Evolutionary conservation across 768 basidiomycete genomes (phyloP).

Genomic region (Tylopilus cervinicoccineus): DNA sequence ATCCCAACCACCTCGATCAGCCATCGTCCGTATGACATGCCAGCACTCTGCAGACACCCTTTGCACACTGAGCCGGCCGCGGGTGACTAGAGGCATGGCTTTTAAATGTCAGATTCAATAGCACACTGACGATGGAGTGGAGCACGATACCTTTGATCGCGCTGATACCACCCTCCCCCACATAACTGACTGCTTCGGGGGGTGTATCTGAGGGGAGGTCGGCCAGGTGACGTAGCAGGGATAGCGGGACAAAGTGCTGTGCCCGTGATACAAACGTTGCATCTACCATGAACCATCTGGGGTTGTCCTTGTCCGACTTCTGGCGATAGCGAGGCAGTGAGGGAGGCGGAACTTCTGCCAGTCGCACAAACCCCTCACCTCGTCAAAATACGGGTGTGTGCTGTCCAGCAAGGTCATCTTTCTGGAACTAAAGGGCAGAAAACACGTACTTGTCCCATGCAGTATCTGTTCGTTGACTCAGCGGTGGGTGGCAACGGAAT

Average conservation of each 20-base stretch:
- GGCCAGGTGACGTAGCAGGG: conserved; percentile 66
- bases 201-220: conserved; percentile 33
- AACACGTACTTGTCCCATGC: conserved; percentile 79
- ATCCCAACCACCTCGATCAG: conserved; percentile 79
- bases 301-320: conserved; percentile 75
- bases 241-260: conserved; percentile 70
- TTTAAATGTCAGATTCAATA: conserved; percentile 13
- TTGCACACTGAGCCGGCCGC: conserved; percentile 87
- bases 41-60: conserved; percentile 66
- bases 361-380: conserved; percentile 38
- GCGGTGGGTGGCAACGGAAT: conserved; percentile 7
- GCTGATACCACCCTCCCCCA: conserved; percentile 55
- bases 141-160: conserved; percentile 56
- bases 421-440: not conserved
- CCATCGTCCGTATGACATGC: conserved; percentile 54
- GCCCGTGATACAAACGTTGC: conserved; percentile 63
- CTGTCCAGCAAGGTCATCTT: conserved; percentile 29
- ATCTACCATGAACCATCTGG: conserved; percentile 94
- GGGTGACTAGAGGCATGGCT: conserved; percentile 78
- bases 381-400: conserved; percentile 76
- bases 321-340: conserved; percentile 23
- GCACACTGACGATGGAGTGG: not conserved
- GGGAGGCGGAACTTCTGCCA: not conserved
- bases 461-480: conserved; percentile 51
- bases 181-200: conserved; percentile 60